Conservation (phyloP, 768 basidiomycete genomes). For the Fomitopsis serialis region DNA sequence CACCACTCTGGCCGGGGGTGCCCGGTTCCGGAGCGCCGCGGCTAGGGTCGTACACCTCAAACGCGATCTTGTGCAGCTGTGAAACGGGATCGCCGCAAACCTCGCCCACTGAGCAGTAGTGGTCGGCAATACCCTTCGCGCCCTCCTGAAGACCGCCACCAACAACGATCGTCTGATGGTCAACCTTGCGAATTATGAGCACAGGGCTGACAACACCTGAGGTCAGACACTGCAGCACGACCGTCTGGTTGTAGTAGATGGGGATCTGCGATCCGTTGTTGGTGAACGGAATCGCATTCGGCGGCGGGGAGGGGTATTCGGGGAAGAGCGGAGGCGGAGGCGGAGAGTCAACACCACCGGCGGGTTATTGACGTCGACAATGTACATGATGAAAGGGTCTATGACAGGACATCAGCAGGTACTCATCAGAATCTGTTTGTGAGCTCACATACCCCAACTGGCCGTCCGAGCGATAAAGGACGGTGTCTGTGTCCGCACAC, state of each 20-base stretch:
- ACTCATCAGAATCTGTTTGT: conserved; percentile 1
- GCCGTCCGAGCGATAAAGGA: conserved; percentile 88
- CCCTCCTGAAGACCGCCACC: conserved; percentile 90
- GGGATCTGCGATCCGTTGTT: conserved; percentile 83
- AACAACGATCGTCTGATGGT: conserved; percentile 83
- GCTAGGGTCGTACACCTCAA: conserved; percentile 77
- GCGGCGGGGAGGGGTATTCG: conserved; percentile 89
- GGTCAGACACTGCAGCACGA: conserved; percentile 89
- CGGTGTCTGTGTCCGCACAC: conserved; percentile 64
- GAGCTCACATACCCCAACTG: conserved; percentile 67
- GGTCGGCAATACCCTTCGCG: conserved; percentile 77
- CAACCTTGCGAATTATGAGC: conserved; percentile 90
- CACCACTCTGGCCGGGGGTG: conserved; percentile 71
- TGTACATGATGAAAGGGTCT: conserved; percentile 97
- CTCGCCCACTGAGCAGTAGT: conserved; percentile 79
- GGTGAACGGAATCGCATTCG: conserved; percentile 83
- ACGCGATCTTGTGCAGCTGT: conserved; percentile 93
- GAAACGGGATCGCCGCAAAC: conserved; percentile 92
- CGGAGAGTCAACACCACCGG: conserved; percentile 69
- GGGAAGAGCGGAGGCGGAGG: conserved; percentile 79
- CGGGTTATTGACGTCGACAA: conserved; percentile 90
- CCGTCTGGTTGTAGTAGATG: conserved; percentile 95
- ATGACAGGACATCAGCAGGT: conserved; percentile 13
- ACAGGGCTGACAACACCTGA: conserved; percentile 93
- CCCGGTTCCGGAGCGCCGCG: conserved; percentile 71